Percentiles rank a stretch among this genome's conserved stretches.
Conservation (phyloP, 2,329 filamentous ascomycete species). For the Dothistroma pini region DNA sequence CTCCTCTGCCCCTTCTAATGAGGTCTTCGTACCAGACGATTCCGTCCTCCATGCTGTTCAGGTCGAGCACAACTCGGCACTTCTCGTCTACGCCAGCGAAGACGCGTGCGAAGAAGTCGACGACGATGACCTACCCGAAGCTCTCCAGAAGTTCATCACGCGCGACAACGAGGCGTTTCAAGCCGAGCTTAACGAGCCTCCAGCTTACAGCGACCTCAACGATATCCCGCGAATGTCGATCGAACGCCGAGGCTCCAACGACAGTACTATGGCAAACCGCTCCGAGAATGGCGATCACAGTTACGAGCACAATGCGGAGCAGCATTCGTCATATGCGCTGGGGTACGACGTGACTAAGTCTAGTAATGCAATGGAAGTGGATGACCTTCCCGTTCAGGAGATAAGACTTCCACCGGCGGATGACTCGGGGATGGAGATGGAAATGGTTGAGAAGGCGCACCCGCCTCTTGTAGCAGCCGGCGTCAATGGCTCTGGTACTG, state of each 20-base stretch:
- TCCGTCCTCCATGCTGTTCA: conserved; percentile 52
- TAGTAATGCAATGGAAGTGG: not conserved
- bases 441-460: conserved; percentile 29
- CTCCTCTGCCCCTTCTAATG: conserved; percentile 34
- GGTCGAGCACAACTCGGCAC: conserved; percentile 50
- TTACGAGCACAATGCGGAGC: conserved; percentile 1
- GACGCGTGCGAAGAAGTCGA: conserved; percentile 25
- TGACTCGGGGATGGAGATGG: conserved; percentile 11
- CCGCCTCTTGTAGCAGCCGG: conserved; percentile 7
- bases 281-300: not conserved
- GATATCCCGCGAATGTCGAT: conserved; percentile 7
- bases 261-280: conserved; percentile 5
- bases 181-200: conserved; percentile 16
- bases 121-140: conserved; percentile 18
- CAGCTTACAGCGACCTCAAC: conserved; percentile 3
- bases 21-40: conserved; percentile 38
- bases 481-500: not conserved
- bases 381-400: conserved; percentile 12
- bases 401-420: conserved; percentile 10
- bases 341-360: conserved; percentile 4
- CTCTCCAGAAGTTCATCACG: conserved; percentile 28
- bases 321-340: not conserved
- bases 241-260: conserved; percentile 12
- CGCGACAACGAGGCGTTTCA: conserved; percentile 28
- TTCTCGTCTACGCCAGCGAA: conserved; percentile 59